Evolutionary conservation across 306 rosid species (phyloP).

Genomic region (Ammopiptanthus mongolicus): DNA sequence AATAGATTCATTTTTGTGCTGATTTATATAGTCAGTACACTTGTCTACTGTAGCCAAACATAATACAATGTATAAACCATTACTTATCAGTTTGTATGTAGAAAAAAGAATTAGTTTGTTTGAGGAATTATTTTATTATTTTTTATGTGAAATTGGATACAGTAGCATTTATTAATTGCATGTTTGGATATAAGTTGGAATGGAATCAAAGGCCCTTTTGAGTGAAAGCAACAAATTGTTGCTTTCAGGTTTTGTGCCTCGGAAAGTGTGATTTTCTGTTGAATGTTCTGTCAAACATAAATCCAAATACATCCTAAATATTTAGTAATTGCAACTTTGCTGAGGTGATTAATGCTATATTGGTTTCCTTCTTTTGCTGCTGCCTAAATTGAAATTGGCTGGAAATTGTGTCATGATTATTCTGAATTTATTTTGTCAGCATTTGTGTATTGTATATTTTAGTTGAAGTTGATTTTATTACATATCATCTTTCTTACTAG

Average conservation of each 20-base stretch:
- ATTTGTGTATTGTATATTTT: not conserved
- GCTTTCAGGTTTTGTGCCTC: no score
- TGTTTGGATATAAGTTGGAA: no score
- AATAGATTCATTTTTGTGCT: slow-evolving; percentile 3
- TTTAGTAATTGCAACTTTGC: slow-evolving; percentile 47
- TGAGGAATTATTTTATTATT: not conserved
- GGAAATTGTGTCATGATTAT: not conserved
- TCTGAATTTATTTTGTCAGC: not conserved
- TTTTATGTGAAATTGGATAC: not conserved
- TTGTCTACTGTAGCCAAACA: slow-evolving; percentile 25
- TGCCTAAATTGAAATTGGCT: slow-evolving; percentile 35
- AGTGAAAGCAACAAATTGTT: no score
- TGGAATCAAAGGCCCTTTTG: no score
- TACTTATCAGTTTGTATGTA: not conserved
- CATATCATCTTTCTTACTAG: not conserved
- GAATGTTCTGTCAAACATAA: no score
- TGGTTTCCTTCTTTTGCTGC: slow-evolving; percentile 55
- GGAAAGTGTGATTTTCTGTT: no score
- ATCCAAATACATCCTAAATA: no score
- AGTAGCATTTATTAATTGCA: not conserved
- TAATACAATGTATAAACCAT: not conserved
- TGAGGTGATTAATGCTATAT: slow-evolving; percentile 29
- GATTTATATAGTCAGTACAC: slow-evolving; percentile 13
- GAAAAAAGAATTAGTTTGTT: not conserved
- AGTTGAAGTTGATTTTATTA: not conserved